Base-by-base conservation (phyloP, 805 yeast species). In the Sporopachydermia quercuum region DNA sequence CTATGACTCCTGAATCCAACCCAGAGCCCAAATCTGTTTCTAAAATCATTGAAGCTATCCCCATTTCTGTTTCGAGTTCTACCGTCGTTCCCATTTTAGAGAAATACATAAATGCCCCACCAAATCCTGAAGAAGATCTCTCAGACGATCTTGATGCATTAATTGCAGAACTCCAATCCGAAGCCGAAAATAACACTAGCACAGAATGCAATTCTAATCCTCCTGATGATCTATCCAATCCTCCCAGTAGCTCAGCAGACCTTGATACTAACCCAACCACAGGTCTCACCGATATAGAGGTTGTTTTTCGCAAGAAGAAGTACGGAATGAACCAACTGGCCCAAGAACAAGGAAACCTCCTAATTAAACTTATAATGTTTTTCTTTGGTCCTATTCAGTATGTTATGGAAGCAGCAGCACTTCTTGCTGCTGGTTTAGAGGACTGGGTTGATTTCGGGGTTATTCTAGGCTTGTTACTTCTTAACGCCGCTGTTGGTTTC, bases 361-460 rank as follows among this genome's bases (percentile, higher is more conserved):
- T 23, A 8, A n/a, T 23, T 23, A 23, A 23, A 23, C n/a, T 23
- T 23, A n/a, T 23, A 8, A 23, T 23, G 30, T 23, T 23, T n/a
- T 23, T 23, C n/a, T 8, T 23, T n/a, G 30, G 30, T 8, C 30
- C 30, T 23, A 23, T 23, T 27, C 16, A 6, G 19, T 39, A 36
- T 18, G 40, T 39, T 13, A 4, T 23, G 4, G 18, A 18, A 65
- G 93, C 89, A 57, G 95, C 95, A 57, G 94, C 95, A 53, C 74
- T 84, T 49, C 70, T 84, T 63, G 94, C 95, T 58, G 94, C 94
- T 50, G 95, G 94, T 78, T 72, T 84, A 55, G 84, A 84, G 69
- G 96, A 87, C 70, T 86, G 96, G 96, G 95, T 86, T 58, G 96
- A 86, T 75, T 86, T 86, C 71, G 96, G 96, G 76, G 96, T 86